phyloP scores from a whole-genome alignment of 495 filamentous ascomycete genomes.

The Pyrenopolyporus hunteri region DNA sequence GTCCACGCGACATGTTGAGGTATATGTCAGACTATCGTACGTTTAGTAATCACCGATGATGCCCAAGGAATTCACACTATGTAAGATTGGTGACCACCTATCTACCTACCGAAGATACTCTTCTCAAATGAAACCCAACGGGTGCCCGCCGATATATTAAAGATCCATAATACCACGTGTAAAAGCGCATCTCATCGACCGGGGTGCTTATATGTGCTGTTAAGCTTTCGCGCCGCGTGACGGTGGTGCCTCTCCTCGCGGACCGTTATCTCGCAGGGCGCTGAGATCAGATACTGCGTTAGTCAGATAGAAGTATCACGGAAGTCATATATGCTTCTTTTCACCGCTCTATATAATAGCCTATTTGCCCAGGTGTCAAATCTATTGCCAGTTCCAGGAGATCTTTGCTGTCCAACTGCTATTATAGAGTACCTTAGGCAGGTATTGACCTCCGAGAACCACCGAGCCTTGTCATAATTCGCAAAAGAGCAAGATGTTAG shows the following conservation, averaged over 20 bases:
- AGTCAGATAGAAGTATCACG: conserved; percentile 21
- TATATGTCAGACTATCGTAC: background rate
- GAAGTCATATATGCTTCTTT: conserved; percentile 18
- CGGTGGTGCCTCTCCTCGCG: background rate
- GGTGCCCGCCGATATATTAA: too few relatives aligned
- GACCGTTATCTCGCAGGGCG: conserved; percentile 1
- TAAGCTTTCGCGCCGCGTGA: conserved; percentile 5
- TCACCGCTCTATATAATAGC: conserved; percentile 30
- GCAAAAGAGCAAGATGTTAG: too few relatives aligned
- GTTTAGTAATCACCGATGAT: background rate
- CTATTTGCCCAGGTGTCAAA: background rate
- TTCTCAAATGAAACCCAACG: too few relatives aligned
- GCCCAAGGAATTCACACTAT: too few relatives aligned
- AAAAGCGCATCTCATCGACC: too few relatives aligned
- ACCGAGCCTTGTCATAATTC: too few relatives aligned
- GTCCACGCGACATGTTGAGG: background rate
- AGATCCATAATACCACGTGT: too few relatives aligned
- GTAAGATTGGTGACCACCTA: too few relatives aligned
- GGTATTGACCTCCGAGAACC: too few relatives aligned
- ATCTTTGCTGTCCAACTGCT: too few relatives aligned
- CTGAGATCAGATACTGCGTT: conserved; percentile 22
- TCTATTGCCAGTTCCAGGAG: background rate
- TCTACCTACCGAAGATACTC: background rate
- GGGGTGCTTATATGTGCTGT: too few relatives aligned
- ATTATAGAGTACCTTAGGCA: too few relatives aligned